Percentiles rank a stretch among this genome's conserved stretches.
Conservation (phyloP, 305 asterid genomes). For the Solanum chacoense region DNA sequence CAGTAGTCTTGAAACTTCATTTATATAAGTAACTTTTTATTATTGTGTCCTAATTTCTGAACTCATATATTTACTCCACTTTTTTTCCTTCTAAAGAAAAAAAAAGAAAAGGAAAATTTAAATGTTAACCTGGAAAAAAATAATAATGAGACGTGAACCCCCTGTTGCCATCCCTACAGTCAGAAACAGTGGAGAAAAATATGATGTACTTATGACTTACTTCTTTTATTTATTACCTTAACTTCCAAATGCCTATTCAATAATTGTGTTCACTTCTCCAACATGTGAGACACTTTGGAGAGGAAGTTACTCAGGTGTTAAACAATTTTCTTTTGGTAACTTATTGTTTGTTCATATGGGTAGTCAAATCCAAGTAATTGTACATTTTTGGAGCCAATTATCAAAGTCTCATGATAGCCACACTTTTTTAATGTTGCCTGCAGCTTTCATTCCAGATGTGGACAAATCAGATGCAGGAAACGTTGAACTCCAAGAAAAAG, state of each 20-base stretch:
- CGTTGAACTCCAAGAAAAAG: slow-evolving; percentile 80
- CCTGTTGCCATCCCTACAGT: background rate
- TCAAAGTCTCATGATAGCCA: background rate
- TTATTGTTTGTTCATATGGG: background rate
- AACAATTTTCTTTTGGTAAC: background rate
- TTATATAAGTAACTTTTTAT: background rate
- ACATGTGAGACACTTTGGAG: background rate
- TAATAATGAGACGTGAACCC: background rate
- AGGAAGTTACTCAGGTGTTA: background rate
- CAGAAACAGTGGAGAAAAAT: background rate
- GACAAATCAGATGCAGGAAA: slow-evolving; percentile 96
- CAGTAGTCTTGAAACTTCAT: background rate
- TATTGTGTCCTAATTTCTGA: background rate
- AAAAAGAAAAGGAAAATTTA: background rate
- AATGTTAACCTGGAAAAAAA: background rate
- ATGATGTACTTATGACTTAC: background rate
- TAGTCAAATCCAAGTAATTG: background rate
- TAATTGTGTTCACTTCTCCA: background rate
- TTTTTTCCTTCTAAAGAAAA: background rate
- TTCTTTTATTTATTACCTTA: background rate
- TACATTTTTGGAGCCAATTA: background rate
- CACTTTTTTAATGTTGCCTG: slow-evolving; percentile 2
- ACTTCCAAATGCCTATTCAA: background rate
- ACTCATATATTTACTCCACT: background rate
- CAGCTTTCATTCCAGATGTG: slow-evolving; percentile 97